phyloP scores from a whole-genome alignment of 2,329 filamentous ascomycete genomes.

The Emmonsiellopsis sp. region DNA sequence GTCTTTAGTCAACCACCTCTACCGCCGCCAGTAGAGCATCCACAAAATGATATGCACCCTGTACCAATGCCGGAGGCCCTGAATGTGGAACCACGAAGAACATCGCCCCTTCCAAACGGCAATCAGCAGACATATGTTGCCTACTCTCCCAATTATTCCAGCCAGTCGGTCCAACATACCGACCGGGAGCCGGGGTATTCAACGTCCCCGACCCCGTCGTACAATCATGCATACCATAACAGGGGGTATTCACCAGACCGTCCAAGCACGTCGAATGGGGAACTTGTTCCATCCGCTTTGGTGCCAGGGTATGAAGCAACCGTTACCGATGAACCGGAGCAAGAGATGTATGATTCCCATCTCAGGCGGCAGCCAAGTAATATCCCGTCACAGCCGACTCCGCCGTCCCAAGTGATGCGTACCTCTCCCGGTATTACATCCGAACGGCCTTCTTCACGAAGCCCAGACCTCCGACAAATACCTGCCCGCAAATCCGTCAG shows the following conservation, averaged over 20 bases:
- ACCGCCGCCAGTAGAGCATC: constrained; percentile 4
- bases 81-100: constrained; percentile 12
- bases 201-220: constrained; percentile 15
- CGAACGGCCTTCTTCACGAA: constrained; percentile 19
- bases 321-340: constrained; percentile 22
- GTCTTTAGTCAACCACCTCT: constrained; percentile 11
- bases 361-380: constrained; percentile 18
- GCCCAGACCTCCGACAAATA: constrained; percentile 30
- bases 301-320: constrained; percentile 32
- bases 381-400: background rate
- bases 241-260: constrained; percentile 17
- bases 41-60: constrained; percentile 8
- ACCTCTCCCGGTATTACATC: constrained; percentile 21
- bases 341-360: constrained; percentile 20
- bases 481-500: constrained; percentile 52
- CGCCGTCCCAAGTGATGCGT: constrained; percentile 15
- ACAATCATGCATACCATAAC: constrained; percentile 17
- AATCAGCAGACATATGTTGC: constrained; percentile 9
- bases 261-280: constrained; percentile 18
- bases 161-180: constrained; percentile 3
- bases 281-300: constrained; percentile 31
- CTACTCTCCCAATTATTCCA: constrained; percentile 10
- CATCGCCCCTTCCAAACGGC: constrained; percentile 5
- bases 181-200: constrained; percentile 12
- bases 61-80: constrained; percentile 18